These are phyloP conservation scores for Fraxinus greggii DNA, from an alignment of 305 asterid species.

Conservation along the genomic window DNA sequence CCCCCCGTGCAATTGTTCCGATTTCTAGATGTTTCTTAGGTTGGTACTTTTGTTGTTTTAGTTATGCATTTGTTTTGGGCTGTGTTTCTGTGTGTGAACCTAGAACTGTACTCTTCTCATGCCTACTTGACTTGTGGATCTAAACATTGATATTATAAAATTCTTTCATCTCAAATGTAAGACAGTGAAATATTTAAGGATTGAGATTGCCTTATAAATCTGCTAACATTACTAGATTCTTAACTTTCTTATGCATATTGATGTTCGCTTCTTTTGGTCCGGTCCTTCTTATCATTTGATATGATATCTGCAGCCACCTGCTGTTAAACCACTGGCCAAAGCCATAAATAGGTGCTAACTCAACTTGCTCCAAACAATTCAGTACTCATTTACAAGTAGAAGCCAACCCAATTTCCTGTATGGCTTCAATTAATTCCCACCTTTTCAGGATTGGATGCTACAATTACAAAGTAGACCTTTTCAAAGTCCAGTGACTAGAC, in stretches of 20 bases:
- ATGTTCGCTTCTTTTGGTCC: background rate
- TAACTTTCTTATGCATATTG: background rate
- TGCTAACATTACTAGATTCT: background rate
- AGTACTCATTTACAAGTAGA: background rate
- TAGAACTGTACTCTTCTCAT: background rate
- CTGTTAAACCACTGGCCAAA: background rate
- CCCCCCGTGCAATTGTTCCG: conserved; percentile 5
- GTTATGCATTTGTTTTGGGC: conserved; percentile 1
- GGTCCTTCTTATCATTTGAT: background rate
- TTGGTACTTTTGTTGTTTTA: background rate
- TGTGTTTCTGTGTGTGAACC: background rate
- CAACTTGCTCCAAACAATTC: background rate
- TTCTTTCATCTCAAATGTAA: background rate
- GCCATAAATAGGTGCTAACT: background rate
- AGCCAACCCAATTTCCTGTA: background rate
- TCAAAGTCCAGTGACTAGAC: background rate
- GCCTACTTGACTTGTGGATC: background rate
- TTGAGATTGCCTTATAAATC: background rate
- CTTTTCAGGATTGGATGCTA: background rate
- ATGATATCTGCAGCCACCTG: background rate
- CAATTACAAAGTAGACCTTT: background rate
- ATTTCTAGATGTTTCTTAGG: background rate
- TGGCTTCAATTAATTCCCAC: background rate
- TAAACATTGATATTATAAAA: background rate
- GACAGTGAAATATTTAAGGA: background rate